Evolutionary conservation across 163 green algal genomes (phyloP), one percentile per base, ranked within the genome.

Genomic region (Trebouxiophyceae sp.): DNA sequence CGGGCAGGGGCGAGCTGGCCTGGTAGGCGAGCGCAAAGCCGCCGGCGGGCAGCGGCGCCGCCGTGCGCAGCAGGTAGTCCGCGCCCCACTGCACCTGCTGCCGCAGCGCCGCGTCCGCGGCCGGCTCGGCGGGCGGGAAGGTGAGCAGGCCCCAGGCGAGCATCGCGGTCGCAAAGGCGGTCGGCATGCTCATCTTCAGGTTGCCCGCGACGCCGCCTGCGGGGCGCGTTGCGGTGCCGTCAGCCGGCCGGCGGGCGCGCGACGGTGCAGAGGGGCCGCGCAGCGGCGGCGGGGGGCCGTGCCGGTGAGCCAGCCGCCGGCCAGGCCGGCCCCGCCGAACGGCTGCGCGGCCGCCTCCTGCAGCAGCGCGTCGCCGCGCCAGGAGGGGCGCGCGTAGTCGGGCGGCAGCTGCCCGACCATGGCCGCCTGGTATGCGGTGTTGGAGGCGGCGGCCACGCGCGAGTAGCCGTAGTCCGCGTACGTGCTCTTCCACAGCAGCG

Each of bases 101-200:
- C 47, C 26, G 47, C 19, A 28, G 12, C 19, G 31, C n/a, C 2
- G 23, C 26, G 4, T 54, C 57, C 6, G 20, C 19, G 20, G 32
- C 32, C 16, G 33, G 26, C 24, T 57, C 16, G 27, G 33, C 34
- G 39, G 39, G 19, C 22, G 46, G 58, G 65, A 89, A 94, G 31
- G 81, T 60, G 19, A 90, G 44, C 28, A 89, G 55, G 50, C 62
- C 66, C 87, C 87, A 95, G n/a, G 83, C 76, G 29, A 95, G 66
- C 59, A 90, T 65, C 24, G 74, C 68, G 6, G 77, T 74, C 8
- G 79, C 80, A 65, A 89, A 93, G 32, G 87, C 87, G 50, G 88
- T 85, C 23, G 87, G 87, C 33, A 84, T 60, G 29, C 80, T 89
- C 65, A 85, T 88, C 77, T 95, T 91, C n/a, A 94, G 77, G 69